phyloP scores from a whole-genome alignment of 495 filamentous ascomycete species.

The Penicillium mononematosum region DNA sequence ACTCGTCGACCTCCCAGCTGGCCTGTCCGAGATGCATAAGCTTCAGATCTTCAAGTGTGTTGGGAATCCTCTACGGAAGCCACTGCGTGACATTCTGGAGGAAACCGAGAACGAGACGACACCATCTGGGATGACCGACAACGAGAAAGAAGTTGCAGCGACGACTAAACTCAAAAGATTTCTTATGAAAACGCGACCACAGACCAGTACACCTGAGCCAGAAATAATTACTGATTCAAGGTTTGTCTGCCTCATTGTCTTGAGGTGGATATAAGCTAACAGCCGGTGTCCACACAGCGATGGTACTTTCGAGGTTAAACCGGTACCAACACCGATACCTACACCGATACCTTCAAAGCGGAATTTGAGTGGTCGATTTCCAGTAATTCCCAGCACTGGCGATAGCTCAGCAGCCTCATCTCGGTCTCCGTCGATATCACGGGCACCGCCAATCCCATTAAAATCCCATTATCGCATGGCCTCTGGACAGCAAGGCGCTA shows the following conservation, averaged over 20 bases:
- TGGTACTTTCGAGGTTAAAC: conserved; percentile 63
- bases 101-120: conserved; percentile 43
- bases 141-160: conserved; percentile 63
- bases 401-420: conserved; percentile 46
- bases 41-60: conserved; percentile 84
- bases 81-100: conserved; percentile 46
- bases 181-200: conserved; percentile 57
- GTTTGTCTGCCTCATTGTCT: conserved; percentile 38
- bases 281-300: conserved; percentile 41
- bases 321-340: conserved; percentile 68
- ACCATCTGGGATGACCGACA: conserved; percentile 48
- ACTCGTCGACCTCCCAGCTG: conserved; percentile 77
- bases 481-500: conserved; percentile 63
- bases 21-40: conserved; percentile 83
- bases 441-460: conserved; percentile 69
- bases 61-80: conserved; percentile 70
- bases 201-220: conserved; percentile 50
- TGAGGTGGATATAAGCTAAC: neutral
- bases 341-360: conserved; percentile 72
- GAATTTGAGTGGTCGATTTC: conserved; percentile 75
- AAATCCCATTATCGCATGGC: conserved; percentile 77
- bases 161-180: conserved; percentile 76
- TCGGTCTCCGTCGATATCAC: conserved; percentile 63
- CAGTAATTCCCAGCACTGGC: conserved; percentile 68
- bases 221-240: conserved; percentile 67